phyloP scores from a whole-genome alignment of 2,329 filamentous ascomycete genomes.

The Aspergillus sp. region DNA sequence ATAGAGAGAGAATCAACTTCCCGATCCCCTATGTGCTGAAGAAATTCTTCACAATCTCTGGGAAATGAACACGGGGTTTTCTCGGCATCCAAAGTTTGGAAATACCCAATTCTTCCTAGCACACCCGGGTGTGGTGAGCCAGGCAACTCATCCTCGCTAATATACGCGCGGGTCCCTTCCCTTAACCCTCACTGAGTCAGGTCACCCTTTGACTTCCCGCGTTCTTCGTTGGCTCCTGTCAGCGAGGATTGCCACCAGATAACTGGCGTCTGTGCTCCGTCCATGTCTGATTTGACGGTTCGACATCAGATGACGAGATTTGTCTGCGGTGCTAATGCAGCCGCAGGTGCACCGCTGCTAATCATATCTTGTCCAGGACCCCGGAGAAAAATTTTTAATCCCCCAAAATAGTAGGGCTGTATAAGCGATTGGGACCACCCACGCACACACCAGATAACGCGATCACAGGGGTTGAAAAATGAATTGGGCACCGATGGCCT shows the following conservation, averaged over 20 bases:
- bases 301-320: slow-evolving; percentile 16
- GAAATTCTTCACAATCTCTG: not conserved
- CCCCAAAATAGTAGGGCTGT: not conserved
- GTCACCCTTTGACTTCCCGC: not conserved
- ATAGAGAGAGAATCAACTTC: not conserved
- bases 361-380: slow-evolving; percentile 7
- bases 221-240: slow-evolving; percentile 14
- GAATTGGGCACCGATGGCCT: not conserved
- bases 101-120: not conserved
- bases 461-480: slow-evolving; percentile 1
- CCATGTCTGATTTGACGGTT: slow-evolving; percentile 14
- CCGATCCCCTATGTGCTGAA: not conserved
- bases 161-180: slow-evolving; percentile 8
- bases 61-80: not conserved
- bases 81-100: not conserved
- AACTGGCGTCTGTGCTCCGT: slow-evolving; percentile 10
- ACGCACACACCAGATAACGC: slow-evolving; percentile 3
- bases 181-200: slow-evolving; percentile 3
- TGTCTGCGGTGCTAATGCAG: slow-evolving; percentile 21
- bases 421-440: slow-evolving; percentile 7
- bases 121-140: not conserved
- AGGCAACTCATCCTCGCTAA: slow-evolving; percentile 6
- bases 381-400: not conserved
- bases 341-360: slow-evolving; percentile 9
- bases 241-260: slow-evolving; percentile 6